Conservation (phyloP, 176 grass and related monocot species). For the Carex parvula region DNA sequence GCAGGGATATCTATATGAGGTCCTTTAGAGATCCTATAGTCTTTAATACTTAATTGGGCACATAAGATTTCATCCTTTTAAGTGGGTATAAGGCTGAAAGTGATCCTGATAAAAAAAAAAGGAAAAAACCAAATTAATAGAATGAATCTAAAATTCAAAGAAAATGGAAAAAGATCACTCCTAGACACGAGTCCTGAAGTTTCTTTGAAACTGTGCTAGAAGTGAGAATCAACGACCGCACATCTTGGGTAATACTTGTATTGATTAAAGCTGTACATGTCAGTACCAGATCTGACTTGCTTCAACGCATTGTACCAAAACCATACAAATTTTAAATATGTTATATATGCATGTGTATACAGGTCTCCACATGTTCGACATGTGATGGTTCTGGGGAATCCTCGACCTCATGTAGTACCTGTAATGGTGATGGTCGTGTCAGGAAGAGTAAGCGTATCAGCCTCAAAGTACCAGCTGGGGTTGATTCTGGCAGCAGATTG, state of each 20-base stretch:
- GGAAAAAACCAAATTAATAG: background rate
- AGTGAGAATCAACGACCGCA: background rate
- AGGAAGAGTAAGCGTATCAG: constrained; percentile 90
- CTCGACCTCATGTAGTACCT: constrained; percentile 80
- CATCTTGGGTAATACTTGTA: background rate
- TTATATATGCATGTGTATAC: background rate
- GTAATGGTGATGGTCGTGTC: constrained; percentile 81
- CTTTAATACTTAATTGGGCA: background rate
- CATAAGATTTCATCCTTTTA: background rate
- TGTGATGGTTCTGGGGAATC: constrained; percentile 85
- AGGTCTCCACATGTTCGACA: constrained; percentile 79
- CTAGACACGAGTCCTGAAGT: background rate
- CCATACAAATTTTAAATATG: background rate
- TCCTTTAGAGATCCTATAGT: background rate
- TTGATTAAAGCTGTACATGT: background rate
- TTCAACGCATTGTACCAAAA: background rate
- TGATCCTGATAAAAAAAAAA: background rate
- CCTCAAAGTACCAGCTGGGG: constrained; percentile 88
- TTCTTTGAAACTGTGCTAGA: background rate
- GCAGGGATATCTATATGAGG: background rate
- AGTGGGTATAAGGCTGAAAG: background rate
- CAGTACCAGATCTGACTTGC: background rate
- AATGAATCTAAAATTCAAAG: background rate
- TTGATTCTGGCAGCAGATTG: constrained; percentile 91
- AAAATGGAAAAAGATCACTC: background rate